phyloP scores from a whole-genome alignment of 192 early-diverging fungal species.

The Backusella tuberculispora region DNA sequence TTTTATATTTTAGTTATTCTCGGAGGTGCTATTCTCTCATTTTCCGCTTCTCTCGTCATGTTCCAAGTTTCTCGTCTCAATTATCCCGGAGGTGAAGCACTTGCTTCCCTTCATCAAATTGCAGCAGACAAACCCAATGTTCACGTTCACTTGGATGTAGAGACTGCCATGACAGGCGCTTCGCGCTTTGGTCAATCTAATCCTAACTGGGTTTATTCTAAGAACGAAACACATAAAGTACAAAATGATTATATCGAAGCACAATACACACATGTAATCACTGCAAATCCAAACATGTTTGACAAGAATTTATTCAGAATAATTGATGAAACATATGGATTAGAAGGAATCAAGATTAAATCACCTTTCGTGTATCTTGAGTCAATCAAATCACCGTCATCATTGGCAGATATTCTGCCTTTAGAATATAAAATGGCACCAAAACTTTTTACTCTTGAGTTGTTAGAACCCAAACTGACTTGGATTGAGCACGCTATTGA shows the following conservation, averaged over 20 bases:
- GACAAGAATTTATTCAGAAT: slow-evolving; percentile 39
- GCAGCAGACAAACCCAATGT: slow-evolving; percentile 9
- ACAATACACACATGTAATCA: slow-evolving; percentile 59
- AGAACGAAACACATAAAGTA: slow-evolving; percentile 59
- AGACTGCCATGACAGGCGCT: slow-evolving; percentile 82
- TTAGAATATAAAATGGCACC: slow-evolving; percentile 29
- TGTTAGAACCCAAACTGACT: slow-evolving; percentile 17
- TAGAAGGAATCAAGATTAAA: slow-evolving; percentile 28
- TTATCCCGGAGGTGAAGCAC: slow-evolving; percentile 89
- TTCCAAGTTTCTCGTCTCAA: slow-evolving; percentile 71
- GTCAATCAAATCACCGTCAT: background rate
- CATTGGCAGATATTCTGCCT: slow-evolving; percentile 29
- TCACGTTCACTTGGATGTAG: slow-evolving; percentile 71
- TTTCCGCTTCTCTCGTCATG: slow-evolving; percentile 42
- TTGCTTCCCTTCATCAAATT: slow-evolving; percentile 64
- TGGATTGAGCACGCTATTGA: slow-evolving; percentile 21
- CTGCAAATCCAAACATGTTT: slow-evolving; percentile 42
- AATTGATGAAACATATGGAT: slow-evolving; percentile 50
- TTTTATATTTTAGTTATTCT: slow-evolving; percentile 30
- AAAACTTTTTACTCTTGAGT: slow-evolving; percentile 37
- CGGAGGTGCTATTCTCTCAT: slow-evolving; percentile 28
- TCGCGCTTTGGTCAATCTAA: slow-evolving; percentile 73
- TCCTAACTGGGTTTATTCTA: slow-evolving; percentile 67
- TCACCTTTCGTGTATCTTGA: background rate
- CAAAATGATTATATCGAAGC: slow-evolving; percentile 47